These are phyloP conservation scores for Coemansia sp. DNA, from an alignment of 192 early-diverging fungal genomes.

Conservation along the genomic window DNA sequence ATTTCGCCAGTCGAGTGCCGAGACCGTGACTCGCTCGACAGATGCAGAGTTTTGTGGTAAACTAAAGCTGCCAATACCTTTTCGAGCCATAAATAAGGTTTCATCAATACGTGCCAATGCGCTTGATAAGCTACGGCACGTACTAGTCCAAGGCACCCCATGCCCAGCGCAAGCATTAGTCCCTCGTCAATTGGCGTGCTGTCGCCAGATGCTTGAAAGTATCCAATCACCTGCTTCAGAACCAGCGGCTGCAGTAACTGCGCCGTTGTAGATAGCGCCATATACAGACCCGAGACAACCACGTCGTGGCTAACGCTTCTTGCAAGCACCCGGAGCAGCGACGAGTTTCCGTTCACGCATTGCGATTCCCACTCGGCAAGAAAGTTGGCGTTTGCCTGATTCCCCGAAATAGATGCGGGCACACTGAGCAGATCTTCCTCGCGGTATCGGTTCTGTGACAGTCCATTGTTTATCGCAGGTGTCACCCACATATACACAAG, in stretches of 20 bases:
- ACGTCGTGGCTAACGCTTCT: slow-evolving; percentile 9
- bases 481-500: slow-evolving; percentile 85
- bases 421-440: slow-evolving; percentile 14
- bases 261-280: slow-evolving; percentile 10
- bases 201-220: slow-evolving; percentile 15
- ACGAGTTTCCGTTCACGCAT: slow-evolving; percentile 15
- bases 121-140: slow-evolving; percentile 18
- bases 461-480: slow-evolving; percentile 77
- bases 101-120: slow-evolving; percentile 74
- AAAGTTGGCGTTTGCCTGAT: slow-evolving; percentile 12
- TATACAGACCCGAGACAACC: slow-evolving; percentile 12
- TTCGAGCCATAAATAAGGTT: slow-evolving; percentile 73
- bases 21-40: slow-evolving; percentile 58
- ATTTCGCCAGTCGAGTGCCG: slow-evolving; percentile 78
- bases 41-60: slow-evolving; percentile 16
- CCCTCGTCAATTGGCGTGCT: slow-evolving; percentile 14
- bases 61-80: slow-evolving; percentile 22
- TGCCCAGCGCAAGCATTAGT: slow-evolving; percentile 20
- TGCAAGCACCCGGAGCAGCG: slow-evolving; percentile 10
- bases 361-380: slow-evolving; percentile 16
- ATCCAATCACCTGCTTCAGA: slow-evolving; percentile 17
- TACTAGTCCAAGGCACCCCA: slow-evolving; percentile 17
- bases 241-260: slow-evolving; percentile 33
- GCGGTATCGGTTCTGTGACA: slow-evolving; percentile 58
- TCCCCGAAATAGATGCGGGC: slow-evolving; percentile 9